A percentile compares a stretch with the other conserved stretches of the same genome.
These are phyloP conservation scores for Apiospora pterosperma DNA, from an alignment of 2,329 filamentous ascomycete genomes.

Conservation along the genomic window DNA sequence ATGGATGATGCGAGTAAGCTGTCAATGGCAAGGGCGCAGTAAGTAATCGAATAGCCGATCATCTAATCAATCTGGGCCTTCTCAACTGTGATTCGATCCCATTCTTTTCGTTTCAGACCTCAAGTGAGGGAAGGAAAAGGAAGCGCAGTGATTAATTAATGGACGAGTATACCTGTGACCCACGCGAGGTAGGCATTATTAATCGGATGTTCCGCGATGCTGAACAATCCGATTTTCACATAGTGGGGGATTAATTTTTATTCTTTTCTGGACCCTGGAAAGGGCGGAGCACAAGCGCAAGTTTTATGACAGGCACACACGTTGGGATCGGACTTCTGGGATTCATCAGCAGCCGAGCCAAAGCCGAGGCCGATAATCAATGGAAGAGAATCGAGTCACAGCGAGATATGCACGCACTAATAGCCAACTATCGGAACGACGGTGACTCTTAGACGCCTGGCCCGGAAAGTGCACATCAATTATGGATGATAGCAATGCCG, in stretches of 20 bases:
- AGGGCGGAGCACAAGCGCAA: not conserved
- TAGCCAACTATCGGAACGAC: not conserved
- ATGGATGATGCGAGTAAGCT: not conserved
- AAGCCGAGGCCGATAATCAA: not conserved
- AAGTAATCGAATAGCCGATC: not conserved
- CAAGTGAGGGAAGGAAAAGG: not conserved
- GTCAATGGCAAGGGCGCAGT: not conserved
- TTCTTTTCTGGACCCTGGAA: not conserved
- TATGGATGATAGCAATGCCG: not conserved
- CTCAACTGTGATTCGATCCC: not conserved
- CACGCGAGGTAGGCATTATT: conserved; percentile 2
- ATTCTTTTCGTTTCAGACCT: not conserved
- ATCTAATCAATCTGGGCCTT: not conserved
- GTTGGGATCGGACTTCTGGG: not conserved
- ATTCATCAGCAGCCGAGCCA: conserved; percentile 1
- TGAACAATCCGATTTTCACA: not conserved
- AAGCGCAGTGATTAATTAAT: not conserved
- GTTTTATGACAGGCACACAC: conserved; percentile 2
- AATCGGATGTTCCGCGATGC: not conserved
- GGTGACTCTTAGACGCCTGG: conserved; percentile 3
- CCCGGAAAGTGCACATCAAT: no score
- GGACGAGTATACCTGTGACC: not conserved
- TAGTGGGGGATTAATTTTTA: not conserved
- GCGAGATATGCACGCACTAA: not conserved
- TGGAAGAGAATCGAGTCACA: not conserved